Percentiles rank a stretch among this genome's conserved stretches.
These are phyloP conservation scores for Colletotrichum cordylinicola DNA, from an alignment of 2,329 filamentous ascomycete species.

Conservation along the genomic window DNA sequence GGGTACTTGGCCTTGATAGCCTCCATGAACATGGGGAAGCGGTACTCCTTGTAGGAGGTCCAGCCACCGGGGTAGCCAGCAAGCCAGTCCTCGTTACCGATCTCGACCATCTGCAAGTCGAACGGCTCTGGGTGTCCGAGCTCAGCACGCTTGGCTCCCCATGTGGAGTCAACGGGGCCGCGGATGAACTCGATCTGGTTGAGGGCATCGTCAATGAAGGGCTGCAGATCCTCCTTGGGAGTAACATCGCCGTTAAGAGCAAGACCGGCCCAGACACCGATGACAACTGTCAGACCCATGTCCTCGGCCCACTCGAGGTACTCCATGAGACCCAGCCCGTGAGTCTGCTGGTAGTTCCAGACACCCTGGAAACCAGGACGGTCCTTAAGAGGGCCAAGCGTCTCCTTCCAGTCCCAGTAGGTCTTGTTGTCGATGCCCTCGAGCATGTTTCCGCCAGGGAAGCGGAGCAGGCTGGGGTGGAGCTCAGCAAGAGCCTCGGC, in stretches of 20 bases:
- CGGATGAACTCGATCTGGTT: slow-evolving; percentile 69
- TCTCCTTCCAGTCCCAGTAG: slow-evolving; percentile 59
- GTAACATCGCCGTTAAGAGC: slow-evolving; percentile 59
- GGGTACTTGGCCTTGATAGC: slow-evolving; percentile 63
- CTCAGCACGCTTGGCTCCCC: slow-evolving; percentile 62
- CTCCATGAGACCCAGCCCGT: slow-evolving; percentile 67
- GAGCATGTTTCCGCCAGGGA: slow-evolving; percentile 71
- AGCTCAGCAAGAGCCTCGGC: slow-evolving; percentile 57
- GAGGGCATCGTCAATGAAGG: slow-evolving; percentile 64
- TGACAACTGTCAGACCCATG: slow-evolving; percentile 60
- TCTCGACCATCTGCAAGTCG: slow-evolving; percentile 64
- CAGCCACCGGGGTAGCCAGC: slow-evolving; percentile 51
- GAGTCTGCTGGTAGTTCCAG: slow-evolving; percentile 67
- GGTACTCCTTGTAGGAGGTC: slow-evolving; percentile 56
- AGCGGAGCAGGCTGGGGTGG: slow-evolving; percentile 63
- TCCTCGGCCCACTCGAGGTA: slow-evolving; percentile 68
- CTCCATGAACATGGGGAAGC: slow-evolving; percentile 64
- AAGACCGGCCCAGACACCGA: slow-evolving; percentile 64
- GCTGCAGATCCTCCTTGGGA: slow-evolving; percentile 55
- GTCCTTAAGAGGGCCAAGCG: slow-evolving; percentile 57
- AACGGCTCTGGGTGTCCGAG: slow-evolving; percentile 69
- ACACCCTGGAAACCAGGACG: slow-evolving; percentile 61
- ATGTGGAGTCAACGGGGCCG: slow-evolving; percentile 57
- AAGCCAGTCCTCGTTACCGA: slow-evolving; percentile 74
- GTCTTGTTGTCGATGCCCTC: slow-evolving; percentile 49